Evolutionary conservation across 75 land plant genomes (phyloP).

Genomic region (Pseudotsuga menziesii): DNA sequence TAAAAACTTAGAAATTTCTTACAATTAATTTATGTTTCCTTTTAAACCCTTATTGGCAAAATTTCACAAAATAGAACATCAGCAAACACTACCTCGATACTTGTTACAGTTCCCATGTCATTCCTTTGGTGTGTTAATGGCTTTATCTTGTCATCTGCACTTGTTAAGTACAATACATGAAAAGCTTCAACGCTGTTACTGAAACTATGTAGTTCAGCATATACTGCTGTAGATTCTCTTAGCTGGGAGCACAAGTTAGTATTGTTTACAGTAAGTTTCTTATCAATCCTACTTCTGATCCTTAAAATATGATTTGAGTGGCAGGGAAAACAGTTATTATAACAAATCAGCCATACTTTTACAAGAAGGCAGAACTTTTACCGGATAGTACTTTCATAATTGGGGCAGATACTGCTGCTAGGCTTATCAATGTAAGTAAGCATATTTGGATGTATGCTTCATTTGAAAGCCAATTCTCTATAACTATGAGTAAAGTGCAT

Average conservation of each 20-base stretch:
- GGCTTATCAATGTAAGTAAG: constrained; percentile 86
- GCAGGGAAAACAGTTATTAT: constrained; percentile 81
- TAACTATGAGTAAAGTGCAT: neutral
- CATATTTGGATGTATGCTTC: neutral
- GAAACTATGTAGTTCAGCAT: neutral
- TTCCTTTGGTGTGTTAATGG: neutral
- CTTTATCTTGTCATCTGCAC: neutral
- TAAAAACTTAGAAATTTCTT: too few relatives aligned
- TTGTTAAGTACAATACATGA: neutral
- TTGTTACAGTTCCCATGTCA: constrained; percentile 4
- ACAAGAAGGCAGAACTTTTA: constrained; percentile 91
- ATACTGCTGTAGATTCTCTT: neutral
- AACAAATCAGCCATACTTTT: constrained; percentile 90
- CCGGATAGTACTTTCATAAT: constrained; percentile 93
- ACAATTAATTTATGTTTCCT: too few relatives aligned
- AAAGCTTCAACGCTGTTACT: neutral
- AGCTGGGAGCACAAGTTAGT: neutral
- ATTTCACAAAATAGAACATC: too few relatives aligned
- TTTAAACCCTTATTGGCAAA: too few relatives aligned
- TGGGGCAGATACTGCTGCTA: constrained; percentile 84
- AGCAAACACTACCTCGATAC: neutral
- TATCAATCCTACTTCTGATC: constrained; percentile 2
- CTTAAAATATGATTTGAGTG: constrained; percentile 7
- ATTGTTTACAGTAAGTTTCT: neutral
- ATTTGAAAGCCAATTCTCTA: neutral